Percentiles rank a stretch among this genome's conserved stretches.
phyloP scores from a whole-genome alignment of 345 rosid genomes.

The Salix purpurea region DNA sequence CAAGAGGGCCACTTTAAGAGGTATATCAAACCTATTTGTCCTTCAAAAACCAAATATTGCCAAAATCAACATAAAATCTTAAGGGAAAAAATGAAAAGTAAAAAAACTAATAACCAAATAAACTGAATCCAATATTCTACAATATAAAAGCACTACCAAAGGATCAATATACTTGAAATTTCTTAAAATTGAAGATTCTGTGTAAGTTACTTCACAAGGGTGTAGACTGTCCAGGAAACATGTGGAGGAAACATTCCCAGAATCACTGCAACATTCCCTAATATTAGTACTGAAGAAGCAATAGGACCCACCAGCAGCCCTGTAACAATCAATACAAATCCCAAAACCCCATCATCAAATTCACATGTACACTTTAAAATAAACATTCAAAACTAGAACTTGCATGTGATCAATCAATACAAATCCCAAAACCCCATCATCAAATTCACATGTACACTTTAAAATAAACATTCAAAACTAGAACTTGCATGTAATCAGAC shows the following conservation, averaged over 20 bases:
- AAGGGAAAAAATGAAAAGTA: background rate
- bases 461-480: background rate
- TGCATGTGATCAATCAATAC: background rate
- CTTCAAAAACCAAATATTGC: slow-evolving; percentile 30
- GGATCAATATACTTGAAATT: background rate
- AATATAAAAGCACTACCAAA: background rate
- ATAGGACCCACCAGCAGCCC: slow-evolving; percentile 73
- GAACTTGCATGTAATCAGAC: background rate
- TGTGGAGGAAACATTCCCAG: slow-evolving; percentile 66
- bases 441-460: background rate
- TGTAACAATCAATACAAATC: slow-evolving; percentile 25
- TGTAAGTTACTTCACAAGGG: slow-evolving; percentile 49
- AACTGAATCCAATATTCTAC: background rate
- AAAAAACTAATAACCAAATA: background rate
- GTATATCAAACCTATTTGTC: slow-evolving; percentile 50
- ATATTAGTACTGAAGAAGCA: slow-evolving; percentile 57
- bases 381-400: background rate
- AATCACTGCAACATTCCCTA: slow-evolving; percentile 71
- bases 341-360: slow-evolving; percentile 6
- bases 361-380: background rate
- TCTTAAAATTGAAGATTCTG: background rate
- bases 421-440: slow-evolving; percentile 3
- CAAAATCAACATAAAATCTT: background rate
- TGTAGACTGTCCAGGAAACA: slow-evolving; percentile 59
- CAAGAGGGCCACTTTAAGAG: slow-evolving; percentile 58